Evolutionary conservation across 306 rosid species (phyloP), one percentile per base, ranked within the genome.

Genomic region (Biancaea sappan): DNA sequence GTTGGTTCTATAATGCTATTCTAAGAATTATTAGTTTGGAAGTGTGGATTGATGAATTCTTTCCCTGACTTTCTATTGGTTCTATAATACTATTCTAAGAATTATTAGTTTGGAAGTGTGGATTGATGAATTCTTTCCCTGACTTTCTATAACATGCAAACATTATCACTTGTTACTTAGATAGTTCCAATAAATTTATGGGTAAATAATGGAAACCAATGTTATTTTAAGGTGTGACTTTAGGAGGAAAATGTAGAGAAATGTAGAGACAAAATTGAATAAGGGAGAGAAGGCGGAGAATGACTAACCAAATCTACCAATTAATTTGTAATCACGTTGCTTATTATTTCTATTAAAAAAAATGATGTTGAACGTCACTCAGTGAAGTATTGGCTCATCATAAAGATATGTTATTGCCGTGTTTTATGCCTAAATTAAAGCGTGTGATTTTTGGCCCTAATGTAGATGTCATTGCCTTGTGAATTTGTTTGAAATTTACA

Each of bases 381-480:
- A 59, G 65, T 58, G 28, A 32, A 61, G 67, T n/a, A 34, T 18
- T 9, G 28, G 9, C n/a, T 18, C 22, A 34, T 4, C 16, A 21
- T 28, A 18, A 34, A 34, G n/a, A n/a, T 53, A n/a, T 48, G 64
- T 4, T 4, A 35, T 61, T 34, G 26, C 46, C 26, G 9, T 34
- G 2, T 61, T 35, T 8, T 3, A n/a, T 19, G 4, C 16, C 26
- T 3, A 32, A 2, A 3, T 34, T 46, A 8, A 32, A 53, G 21
- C 24, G 63, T 51, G 79, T 51, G 43, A 29, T 21, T 54, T 22
- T 71, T 62, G 24, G 47, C 48, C 57, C 26, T 54, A 37, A 28
- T 35, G 69, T 66, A 24, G 54, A 35, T 11, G 44, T 13, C 7
- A 3, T 59, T 69, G 21, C 53, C 54, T 59, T 58, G 24, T 71